Conservation (phyloP, 2,329 filamentous ascomycete genomes). For the Raffaelea deltoideospora region DNA sequence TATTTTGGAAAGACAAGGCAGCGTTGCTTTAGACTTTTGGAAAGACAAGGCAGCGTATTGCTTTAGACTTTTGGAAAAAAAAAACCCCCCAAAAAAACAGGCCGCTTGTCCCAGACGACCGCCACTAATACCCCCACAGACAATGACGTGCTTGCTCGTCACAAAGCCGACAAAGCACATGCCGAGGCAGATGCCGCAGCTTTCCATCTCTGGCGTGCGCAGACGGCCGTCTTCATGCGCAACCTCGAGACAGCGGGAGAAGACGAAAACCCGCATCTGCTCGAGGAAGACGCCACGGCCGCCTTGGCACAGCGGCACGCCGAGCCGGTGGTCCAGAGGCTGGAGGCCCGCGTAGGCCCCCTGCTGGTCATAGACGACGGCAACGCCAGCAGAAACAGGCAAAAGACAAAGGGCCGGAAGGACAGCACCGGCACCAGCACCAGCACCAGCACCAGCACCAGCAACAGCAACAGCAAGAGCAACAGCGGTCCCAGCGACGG, state of each 20-base stretch:
- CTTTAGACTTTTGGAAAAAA: neutral
- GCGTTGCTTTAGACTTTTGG: neutral
- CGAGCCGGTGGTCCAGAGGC: conserved; percentile 1
- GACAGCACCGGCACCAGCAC: no score
- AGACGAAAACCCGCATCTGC: neutral
- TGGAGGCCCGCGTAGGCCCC: conserved; percentile 2
- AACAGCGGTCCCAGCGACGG: no score
- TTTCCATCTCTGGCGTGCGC: conserved; percentile 6
- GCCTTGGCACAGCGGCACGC: neutral
- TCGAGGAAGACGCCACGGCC: no score
- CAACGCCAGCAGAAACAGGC: no score
- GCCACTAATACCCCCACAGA: neutral
- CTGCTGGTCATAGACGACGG: no score
- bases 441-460: neutral
- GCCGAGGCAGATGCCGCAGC: no score
- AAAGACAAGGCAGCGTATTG: neutral
- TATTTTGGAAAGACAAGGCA: no score
- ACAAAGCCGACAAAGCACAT: no score
- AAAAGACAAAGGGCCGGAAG: no score
- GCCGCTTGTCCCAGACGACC: neutral
- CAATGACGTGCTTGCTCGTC: conserved; percentile 1
- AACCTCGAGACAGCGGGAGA: neutral
- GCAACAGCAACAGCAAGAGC: no score
- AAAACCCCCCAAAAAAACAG: neutral
- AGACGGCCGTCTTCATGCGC: conserved; percentile 4